A percentile compares a stretch with the other conserved stretches of the same genome.
Evolutionary conservation across 2,329 filamentous ascomycete genomes (phyloP).

Genomic region (Talaromyces funiculosus): DNA sequence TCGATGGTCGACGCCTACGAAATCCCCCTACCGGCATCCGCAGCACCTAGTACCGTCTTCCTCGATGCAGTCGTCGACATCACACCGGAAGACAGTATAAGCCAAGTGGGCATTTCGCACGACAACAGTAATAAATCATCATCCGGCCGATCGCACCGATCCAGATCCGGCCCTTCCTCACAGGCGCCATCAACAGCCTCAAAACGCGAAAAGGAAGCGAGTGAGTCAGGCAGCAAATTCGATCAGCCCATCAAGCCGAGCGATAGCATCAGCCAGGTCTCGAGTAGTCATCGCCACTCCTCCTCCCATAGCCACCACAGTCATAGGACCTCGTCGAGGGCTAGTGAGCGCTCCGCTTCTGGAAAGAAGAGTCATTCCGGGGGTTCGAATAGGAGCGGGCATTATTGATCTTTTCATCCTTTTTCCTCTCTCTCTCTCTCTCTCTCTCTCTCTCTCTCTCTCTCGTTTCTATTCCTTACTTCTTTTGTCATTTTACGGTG

Average conservation of each 20-base stretch:
- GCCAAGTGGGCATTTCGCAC: constrained; percentile 50
- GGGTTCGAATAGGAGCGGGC: not conserved
- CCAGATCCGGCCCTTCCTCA: constrained; percentile 19
- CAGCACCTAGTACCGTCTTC: constrained; percentile 25
- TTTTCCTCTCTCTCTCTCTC: not conserved
- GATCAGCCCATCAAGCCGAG: constrained; percentile 34
- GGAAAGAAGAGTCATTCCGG: not conserved
- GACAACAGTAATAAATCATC: constrained; percentile 16
- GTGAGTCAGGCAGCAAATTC: constrained; percentile 21
- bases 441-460: not conserved
- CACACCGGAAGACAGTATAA: constrained; percentile 73
- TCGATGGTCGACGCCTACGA: constrained; percentile 12
- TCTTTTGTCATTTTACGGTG: not conserved
- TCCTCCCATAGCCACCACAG: not conserved
- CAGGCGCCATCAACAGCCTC: constrained; percentile 20
- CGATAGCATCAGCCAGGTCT: constrained; percentile 38
- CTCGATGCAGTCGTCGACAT: constrained; percentile 39
- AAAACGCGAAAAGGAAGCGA: constrained; percentile 18
- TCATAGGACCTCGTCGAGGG: not conserved
- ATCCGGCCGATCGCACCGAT: constrained; percentile 18
- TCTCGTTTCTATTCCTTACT: not conserved
- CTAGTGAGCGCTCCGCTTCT: not conserved
- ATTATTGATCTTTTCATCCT: not conserved
- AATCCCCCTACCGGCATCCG: constrained; percentile 29
- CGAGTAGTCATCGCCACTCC: constrained; percentile 17